Base-by-base conservation (phyloP, 495 filamentous ascomycete genomes). In the Talaromyces borbonicus region DNA sequence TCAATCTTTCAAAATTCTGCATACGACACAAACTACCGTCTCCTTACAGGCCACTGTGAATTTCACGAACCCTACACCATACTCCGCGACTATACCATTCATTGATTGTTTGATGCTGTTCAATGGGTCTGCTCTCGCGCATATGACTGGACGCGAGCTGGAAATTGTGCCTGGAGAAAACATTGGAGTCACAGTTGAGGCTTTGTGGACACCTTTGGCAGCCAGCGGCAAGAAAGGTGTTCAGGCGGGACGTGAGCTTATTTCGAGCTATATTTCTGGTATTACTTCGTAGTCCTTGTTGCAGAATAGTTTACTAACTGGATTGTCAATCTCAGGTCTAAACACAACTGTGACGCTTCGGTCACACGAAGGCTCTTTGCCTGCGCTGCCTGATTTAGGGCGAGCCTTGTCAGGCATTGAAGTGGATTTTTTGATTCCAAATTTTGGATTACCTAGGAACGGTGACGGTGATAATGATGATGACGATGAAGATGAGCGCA, bases 201-300 rank as follows among this genome's bases (percentile, higher is more conserved):
- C 85, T 6, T 63, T 71, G 12, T 97, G 86, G 85, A 78, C 81
- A 49, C 92, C 92, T 1, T 48, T 61, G 9, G 69, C 60, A 1
- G 59, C 74, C 45, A 77, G 80, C 30, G 89, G 84, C 3, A 47
- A 66, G 19, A 52, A 73, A 47, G 85, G 75, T 7, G 62, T 69
- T 18, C 58, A 72, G 39, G 69, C 80, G 48, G 90, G 85, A 4
- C 71, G 78, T 42, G 72, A 89, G 25, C 59, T 96, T 5, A 56
- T 96, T 11, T 90, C 89, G 1, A 76, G 85, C 54, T 96, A 94
- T 55, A 65, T 95, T 18, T 95, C 90, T 16, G 89, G 92, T 81
- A 54, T 50, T 63, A 15, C 26, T 30, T 20, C 30, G 1, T 26
- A 1, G 43, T 7, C 25, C 16, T 12, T 3, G 16, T 47, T 4